Conservation (phyloP, 139 green algal species). For the Nannochloris sp. region DNA sequence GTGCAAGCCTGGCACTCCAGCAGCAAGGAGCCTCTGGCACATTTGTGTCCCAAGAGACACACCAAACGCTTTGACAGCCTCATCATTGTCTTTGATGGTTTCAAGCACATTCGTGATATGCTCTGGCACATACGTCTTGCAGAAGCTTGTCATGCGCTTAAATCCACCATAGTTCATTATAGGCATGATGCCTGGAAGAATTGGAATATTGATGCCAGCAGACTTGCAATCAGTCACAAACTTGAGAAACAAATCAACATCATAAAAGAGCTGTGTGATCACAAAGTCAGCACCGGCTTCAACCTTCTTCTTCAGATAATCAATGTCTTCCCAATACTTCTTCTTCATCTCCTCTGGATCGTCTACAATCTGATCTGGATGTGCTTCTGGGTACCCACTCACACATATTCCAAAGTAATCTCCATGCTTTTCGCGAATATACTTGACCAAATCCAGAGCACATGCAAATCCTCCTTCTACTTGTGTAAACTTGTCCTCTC, state of each 20-base stretch:
- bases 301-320: constrained; percentile 94
- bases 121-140: constrained; percentile 84
- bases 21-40: constrained; percentile 77
- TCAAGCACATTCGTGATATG: constrained; percentile 71
- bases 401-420: constrained; percentile 93
- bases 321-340: constrained; percentile 78
- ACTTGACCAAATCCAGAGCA: constrained; percentile 89
- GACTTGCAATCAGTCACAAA: constrained; percentile 62
- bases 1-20: constrained; percentile 69
- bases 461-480: constrained; percentile 88
- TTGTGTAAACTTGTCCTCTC: constrained; percentile 73
- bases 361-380: constrained; percentile 86
- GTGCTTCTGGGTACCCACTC: constrained; percentile 91
- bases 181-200: constrained; percentile 96
- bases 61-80: constrained; percentile 74
- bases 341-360: constrained; percentile 61
- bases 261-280: constrained; percentile 96
- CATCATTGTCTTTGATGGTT: constrained; percentile 91
- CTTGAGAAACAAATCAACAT: constrained; percentile 77
- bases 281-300: constrained; percentile 90
- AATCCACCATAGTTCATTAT: constrained; percentile 95
- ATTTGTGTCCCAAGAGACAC: constrained; percentile 82
- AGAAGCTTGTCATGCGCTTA: constrained; percentile 97
- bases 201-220: constrained; percentile 81
- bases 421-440: constrained; percentile 80